Evolutionary conservation across 345 rosid species (phyloP).

Genomic region (Firmiana major): DNA sequence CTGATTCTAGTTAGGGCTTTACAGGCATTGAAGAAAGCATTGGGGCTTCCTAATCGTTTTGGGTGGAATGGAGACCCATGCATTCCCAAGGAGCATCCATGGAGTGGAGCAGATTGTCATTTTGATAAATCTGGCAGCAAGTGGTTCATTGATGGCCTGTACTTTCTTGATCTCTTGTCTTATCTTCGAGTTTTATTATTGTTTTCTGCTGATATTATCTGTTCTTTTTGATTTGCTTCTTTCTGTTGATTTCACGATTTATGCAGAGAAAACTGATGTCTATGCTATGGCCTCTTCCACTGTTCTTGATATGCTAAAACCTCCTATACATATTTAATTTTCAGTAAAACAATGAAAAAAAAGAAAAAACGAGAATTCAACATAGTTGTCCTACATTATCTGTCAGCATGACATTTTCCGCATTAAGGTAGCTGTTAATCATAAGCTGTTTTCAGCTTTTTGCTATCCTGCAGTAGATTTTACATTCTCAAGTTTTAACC

Average conservation of each 20-base stretch:
- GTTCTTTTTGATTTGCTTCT: neutral
- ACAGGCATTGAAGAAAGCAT: conserved; percentile 59
- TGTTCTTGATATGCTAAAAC: neutral
- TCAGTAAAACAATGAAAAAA: neutral
- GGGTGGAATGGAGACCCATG: conserved; percentile 99
- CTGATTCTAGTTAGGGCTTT: conserved; percentile 62
- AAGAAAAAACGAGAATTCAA: neutral
- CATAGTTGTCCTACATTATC: neutral
- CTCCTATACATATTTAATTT: neutral
- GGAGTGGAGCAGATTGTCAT: conserved; percentile 93
- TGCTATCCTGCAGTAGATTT: neutral
- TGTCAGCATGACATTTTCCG: neutral
- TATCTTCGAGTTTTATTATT: conserved; percentile 9
- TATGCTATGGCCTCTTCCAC: neutral
- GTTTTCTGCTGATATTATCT: neutral
- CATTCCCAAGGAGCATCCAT: conserved; percentile 98
- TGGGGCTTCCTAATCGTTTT: conserved; percentile 83
- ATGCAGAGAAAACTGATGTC: neutral
- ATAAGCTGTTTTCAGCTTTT: neutral
- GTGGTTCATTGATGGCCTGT: conserved; percentile 99
- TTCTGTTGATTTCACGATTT: neutral
- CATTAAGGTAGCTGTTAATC: neutral
- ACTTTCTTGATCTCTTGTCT: conserved; percentile 33
- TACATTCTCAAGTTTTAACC: neutral
- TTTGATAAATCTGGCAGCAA: conserved; percentile 54